These are phyloP conservation scores for Calocera cornea DNA, from an alignment of 768 basidiomycete species.

Conservation along the genomic window DNA sequence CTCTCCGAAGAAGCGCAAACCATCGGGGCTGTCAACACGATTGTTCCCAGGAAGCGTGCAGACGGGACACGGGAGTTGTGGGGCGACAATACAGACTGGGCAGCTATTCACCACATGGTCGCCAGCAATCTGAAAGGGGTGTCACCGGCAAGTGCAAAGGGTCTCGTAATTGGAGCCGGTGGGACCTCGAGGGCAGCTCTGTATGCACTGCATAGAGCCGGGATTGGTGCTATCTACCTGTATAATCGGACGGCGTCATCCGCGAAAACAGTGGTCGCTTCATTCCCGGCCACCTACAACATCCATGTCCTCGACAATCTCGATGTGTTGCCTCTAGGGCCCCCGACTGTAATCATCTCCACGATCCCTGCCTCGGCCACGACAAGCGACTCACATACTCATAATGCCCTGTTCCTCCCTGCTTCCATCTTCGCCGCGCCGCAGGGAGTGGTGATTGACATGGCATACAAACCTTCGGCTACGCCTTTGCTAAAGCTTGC, in stretches of 20 bases:
- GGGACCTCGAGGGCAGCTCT: constrained; percentile 91
- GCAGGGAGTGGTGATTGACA: constrained; percentile 71
- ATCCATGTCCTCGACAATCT: constrained; percentile 50
- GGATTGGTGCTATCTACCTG: constrained; percentile 59
- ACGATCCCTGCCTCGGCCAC: constrained; percentile 70
- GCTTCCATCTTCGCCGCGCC: constrained; percentile 39
- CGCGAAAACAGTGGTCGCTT: constrained; percentile 50
- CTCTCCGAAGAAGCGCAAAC: constrained; percentile 66
- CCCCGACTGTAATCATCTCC: constrained; percentile 66
- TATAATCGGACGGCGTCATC: constrained; percentile 73
- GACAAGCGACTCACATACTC: constrained; percentile 27
- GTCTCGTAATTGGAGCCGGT: constrained; percentile 85
- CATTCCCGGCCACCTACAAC: constrained; percentile 51
- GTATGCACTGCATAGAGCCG: constrained; percentile 65
- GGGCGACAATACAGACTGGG: constrained; percentile 96
- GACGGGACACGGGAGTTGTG: constrained; percentile 41
- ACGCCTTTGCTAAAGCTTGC: constrained; percentile 71
- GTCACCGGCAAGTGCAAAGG: constrained; percentile 31
- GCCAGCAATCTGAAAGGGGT: constrained; percentile 16
- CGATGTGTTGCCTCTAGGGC: constrained; percentile 34
- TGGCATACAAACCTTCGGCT: constrained; percentile 83
- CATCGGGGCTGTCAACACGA: constrained; percentile 93
- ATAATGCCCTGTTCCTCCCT: constrained; percentile 37
- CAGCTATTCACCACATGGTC: constrained; percentile 58
- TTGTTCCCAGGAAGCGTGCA: constrained; percentile 39